Evolutionary conservation across 2,329 filamentous ascomycete genomes (phyloP).

Genomic region (Camillea tinctor): DNA sequence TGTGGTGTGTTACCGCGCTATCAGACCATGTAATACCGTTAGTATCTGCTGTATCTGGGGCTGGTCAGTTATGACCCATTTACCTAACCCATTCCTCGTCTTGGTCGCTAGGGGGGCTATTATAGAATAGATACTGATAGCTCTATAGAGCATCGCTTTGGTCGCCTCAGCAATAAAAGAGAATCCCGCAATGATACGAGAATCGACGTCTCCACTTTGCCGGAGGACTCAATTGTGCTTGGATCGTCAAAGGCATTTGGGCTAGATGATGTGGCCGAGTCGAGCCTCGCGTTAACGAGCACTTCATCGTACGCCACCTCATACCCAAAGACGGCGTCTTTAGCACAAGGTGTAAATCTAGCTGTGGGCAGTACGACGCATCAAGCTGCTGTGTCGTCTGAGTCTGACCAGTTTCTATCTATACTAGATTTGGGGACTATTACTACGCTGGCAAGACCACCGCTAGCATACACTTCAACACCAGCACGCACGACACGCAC

Average conservation of each 20-base stretch:
- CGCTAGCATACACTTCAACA: slow-evolving; percentile 15
- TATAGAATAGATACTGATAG: slow-evolving; percentile 9
- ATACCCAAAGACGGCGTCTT: slow-evolving; percentile 3
- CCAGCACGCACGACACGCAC: not conserved
- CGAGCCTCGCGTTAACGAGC: slow-evolving; percentile 5
- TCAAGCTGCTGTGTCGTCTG: slow-evolving; percentile 2
- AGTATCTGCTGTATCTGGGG: not conserved
- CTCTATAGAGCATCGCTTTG: slow-evolving; percentile 14
- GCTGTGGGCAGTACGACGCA: slow-evolving; percentile 4
- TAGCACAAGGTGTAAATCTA: slow-evolving; percentile 4
- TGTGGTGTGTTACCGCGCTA: slow-evolving; percentile 1
- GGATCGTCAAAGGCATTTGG: not conserved
- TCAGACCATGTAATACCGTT: not conserved
- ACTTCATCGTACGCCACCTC: slow-evolving; percentile 11
- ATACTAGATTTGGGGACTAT: slow-evolving; percentile 19
- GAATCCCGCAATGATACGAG: slow-evolving; percentile 15
- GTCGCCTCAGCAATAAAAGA: slow-evolving; percentile 14
- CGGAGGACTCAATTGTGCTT: not conserved
- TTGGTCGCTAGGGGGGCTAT: not conserved
- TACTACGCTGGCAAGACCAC: slow-evolving; percentile 20
- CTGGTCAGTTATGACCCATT: not conserved
- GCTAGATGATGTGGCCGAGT: slow-evolving; percentile 12
- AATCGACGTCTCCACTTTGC: slow-evolving; percentile 10
- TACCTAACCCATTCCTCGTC: not conserved
- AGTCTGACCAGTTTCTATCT: slow-evolving; percentile 5